These are phyloP conservation scores for Yarrowia bubula DNA, from an alignment of 805 yeast species.

Conservation along the genomic window DNA sequence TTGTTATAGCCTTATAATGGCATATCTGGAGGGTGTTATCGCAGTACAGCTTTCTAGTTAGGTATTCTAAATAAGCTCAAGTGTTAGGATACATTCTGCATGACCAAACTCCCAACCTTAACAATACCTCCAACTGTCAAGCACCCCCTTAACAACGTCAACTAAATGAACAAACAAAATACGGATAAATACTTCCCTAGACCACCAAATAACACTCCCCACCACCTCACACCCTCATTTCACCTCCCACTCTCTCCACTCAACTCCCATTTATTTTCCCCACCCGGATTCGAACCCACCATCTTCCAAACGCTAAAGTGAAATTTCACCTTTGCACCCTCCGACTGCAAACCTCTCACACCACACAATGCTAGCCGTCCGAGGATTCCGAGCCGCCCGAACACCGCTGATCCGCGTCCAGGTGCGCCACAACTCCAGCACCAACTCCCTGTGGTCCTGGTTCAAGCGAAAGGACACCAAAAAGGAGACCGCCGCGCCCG, in stretches of 20 bases:
- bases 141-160: not conserved
- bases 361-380: not conserved
- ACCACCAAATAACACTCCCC: no score
- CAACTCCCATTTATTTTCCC: not conserved
- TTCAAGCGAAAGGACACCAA: constrained; percentile 25
- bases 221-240: no score
- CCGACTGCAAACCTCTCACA: not conserved
- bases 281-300: not conserved
- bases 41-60: no score
- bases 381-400: constrained; percentile 8
- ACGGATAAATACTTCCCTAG: no score
- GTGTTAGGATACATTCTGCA: no score
- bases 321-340: not conserved
- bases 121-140: no score
- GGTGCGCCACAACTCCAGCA: constrained; percentile 15
- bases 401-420: not conserved
- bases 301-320: not conserved
- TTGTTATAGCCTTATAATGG: no score
- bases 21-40: no score
- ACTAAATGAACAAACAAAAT: no score
- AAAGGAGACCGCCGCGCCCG: constrained; percentile 18
- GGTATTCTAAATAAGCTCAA: no score
- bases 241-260: no score
- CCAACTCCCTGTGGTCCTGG: constrained; percentile 23
- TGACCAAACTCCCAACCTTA: no score